These are phyloP conservation scores for Salvia miltiorrhiza DNA, from an alignment of 257 asterid genomes.

Conservation along the genomic window DNA sequence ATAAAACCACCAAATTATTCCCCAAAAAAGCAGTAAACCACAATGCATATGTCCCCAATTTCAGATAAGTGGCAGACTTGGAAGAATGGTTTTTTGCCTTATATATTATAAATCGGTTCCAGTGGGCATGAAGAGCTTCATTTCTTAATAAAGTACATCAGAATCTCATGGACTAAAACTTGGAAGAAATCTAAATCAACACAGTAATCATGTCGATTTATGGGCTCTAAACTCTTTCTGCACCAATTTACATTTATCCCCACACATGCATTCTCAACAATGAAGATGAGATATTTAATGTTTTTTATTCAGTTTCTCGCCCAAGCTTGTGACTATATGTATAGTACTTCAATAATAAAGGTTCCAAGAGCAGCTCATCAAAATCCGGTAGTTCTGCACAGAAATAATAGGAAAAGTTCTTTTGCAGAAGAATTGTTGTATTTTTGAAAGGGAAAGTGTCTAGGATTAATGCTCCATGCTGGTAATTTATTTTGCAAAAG, in stretches of 20 bases:
- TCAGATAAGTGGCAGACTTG: not conserved
- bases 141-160: not conserved
- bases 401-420: not conserved
- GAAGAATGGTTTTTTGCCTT: not conserved
- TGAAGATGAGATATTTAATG: not conserved
- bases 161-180: not conserved
- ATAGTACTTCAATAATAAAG: not conserved
- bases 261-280: not conserved
- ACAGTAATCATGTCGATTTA: not conserved
- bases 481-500: not conserved
- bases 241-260: not conserved
- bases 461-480: constrained; percentile 3
- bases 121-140: not conserved
- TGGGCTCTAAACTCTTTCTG: not conserved
- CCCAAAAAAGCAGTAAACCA: not conserved
- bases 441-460: not conserved
- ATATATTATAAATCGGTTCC: not conserved
- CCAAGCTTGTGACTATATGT: not conserved
- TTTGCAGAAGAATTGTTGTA: not conserved
- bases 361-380: not conserved
- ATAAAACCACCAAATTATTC: not conserved
- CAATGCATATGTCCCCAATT: not conserved
- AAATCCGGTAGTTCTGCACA: not conserved
- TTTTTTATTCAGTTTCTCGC: not conserved
- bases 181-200: not conserved